phyloP scores from a whole-genome alignment of 1,284 basidiomycete genomes.

The Sanguinoderma infundibulare region DNA sequence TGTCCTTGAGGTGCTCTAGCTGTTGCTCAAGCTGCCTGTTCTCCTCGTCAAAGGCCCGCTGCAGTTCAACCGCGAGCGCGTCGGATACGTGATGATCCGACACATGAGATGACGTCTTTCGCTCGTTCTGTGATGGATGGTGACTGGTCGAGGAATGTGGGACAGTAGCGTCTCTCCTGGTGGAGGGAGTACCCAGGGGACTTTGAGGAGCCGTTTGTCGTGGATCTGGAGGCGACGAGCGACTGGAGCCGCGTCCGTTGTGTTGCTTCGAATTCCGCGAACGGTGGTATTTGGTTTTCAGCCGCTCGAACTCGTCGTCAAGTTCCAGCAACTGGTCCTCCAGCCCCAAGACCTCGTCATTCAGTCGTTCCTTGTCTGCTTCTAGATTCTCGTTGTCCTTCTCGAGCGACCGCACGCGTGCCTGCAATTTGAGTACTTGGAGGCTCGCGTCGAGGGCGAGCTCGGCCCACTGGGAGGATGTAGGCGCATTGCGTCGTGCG shows the following conservation, averaged over 20 bases:
- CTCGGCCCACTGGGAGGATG: slow-evolving; percentile 34
- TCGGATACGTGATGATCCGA: neutral
- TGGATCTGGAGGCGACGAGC: neutral
- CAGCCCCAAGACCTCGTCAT: slow-evolving; percentile 25
- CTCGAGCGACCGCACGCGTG: slow-evolving; percentile 44
- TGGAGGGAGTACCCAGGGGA: slow-evolving; percentile 4
- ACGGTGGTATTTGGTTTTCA: slow-evolving; percentile 4
- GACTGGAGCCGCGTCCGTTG: neutral
- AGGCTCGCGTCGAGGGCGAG: slow-evolving; percentile 53
- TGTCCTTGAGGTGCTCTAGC: slow-evolving; percentile 36
- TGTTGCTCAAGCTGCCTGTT: slow-evolving; percentile 44
- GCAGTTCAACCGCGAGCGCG: slow-evolving; percentile 40
- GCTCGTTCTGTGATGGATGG: neutral
- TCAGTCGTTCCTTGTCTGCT: slow-evolving; percentile 36
- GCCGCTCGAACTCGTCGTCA: slow-evolving; percentile 23
- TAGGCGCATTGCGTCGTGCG: slow-evolving; percentile 30
- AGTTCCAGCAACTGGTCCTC: slow-evolving; percentile 37
- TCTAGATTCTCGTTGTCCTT: slow-evolving; percentile 35
- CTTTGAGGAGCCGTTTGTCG: neutral
- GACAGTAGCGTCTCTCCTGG: neutral
- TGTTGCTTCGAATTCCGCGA: neutral
- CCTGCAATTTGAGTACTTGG: slow-evolving; percentile 45
- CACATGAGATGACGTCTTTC: neutral
- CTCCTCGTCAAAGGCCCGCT: slow-evolving; percentile 51
- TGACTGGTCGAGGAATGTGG: neutral